Evolutionary conservation across 306 rosid species (phyloP).

Genomic region (Ziziphus jujuba): DNA sequence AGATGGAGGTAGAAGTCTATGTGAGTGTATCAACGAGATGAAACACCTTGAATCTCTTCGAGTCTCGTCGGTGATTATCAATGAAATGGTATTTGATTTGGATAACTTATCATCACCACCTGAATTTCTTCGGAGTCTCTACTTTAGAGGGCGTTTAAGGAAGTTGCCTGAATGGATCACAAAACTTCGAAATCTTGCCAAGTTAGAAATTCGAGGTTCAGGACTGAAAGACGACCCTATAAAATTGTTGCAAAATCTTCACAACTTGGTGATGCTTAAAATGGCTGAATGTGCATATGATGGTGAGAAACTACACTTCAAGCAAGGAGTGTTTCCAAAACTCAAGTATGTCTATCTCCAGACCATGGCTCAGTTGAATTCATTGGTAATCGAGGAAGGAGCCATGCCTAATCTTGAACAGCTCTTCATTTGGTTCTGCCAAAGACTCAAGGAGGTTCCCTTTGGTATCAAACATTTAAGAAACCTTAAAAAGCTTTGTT

Average conservation of each 20-base stretch:
- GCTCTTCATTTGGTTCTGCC: too few species aligned
- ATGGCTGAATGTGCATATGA: not conserved
- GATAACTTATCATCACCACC: not conserved
- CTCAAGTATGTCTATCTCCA: not conserved
- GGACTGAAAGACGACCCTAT: too few species aligned
- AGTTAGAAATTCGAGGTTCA: not conserved
- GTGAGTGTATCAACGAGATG: conserved; percentile 9
- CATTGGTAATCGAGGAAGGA: too few species aligned
- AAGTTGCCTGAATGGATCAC: conserved; percentile 21
- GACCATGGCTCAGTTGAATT: too few species aligned
- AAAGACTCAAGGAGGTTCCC: not conserved
- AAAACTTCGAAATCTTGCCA: not conserved
- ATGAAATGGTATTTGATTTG: conserved; percentile 30
- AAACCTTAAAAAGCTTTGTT: not conserved
- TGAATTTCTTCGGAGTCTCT: not conserved
- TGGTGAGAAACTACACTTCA: conserved; percentile 5
- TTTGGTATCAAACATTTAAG: conserved; percentile 3
- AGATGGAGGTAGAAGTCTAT: not conserved
- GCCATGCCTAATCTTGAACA: too few species aligned
- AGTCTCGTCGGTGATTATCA: not conserved
- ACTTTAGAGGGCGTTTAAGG: not conserved
- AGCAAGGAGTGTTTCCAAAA: not conserved
- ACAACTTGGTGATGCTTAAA: not conserved
- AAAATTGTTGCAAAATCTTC: too few species aligned
- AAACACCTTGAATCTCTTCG: conserved; percentile 25